Percentiles rank a stretch among this genome's conserved stretches.
Conservation (phyloP, 2,329 filamentous ascomycete genomes). For the Xylogone sp. region DNA sequence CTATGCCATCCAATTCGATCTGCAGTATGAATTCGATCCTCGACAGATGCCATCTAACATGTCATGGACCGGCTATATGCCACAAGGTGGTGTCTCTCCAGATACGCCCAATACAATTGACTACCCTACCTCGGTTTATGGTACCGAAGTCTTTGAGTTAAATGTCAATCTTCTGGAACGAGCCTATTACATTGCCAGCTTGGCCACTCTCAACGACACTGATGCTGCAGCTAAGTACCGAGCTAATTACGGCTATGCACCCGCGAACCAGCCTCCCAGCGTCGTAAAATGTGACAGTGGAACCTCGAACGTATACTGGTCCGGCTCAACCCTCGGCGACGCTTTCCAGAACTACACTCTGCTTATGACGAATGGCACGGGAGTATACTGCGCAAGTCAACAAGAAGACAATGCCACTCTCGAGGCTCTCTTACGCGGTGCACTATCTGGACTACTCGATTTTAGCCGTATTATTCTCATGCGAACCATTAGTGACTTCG, state of each 20-base stretch:
- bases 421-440: constrained; percentile 57
- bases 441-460: constrained; percentile 53
- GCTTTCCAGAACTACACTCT: constrained; percentile 60
- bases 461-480: constrained; percentile 63
- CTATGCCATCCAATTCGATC: constrained; percentile 67
- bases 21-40: constrained; percentile 71
- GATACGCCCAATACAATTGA: constrained; percentile 23
- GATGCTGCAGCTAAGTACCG: constrained; percentile 47
- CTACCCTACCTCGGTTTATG: constrained; percentile 56
- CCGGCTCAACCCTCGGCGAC: constrained; percentile 53
- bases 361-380: constrained; percentile 62
- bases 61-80: constrained; percentile 59
- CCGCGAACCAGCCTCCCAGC: constrained; percentile 43
- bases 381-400: constrained; percentile 63
- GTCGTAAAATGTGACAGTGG: constrained; percentile 63
- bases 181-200: constrained; percentile 45
- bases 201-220: constrained; percentile 48
- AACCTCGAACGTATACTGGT: constrained; percentile 70
- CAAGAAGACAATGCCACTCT: constrained; percentile 69
- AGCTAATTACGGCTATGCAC: constrained; percentile 39
- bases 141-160: constrained; percentile 65
- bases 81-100: constrained; percentile 52
- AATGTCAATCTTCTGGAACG: constrained; percentile 51
- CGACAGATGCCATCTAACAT: constrained; percentile 62
- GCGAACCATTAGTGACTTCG: constrained; percentile 66